These are phyloP conservation scores for Chlorencoelia australis DNA, from an alignment of 2,329 filamentous ascomycete species.

Conservation along the genomic window DNA sequence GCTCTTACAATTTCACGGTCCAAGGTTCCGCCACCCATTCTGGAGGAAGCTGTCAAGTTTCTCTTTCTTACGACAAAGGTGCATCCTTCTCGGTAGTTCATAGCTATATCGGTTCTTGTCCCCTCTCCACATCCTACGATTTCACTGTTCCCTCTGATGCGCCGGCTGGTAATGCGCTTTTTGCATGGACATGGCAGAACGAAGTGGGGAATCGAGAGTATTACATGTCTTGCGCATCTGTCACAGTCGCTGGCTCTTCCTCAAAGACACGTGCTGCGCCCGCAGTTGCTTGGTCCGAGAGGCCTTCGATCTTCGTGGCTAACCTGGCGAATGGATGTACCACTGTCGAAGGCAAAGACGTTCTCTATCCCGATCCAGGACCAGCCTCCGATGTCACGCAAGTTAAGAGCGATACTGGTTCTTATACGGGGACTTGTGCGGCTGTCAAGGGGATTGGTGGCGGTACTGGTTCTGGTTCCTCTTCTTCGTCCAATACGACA, in stretches of 20 bases:
- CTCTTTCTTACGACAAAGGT: constrained; percentile 50
- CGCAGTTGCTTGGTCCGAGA: neutral
- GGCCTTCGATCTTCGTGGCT: neutral
- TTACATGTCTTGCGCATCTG: constrained; percentile 57
- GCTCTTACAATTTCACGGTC: constrained; percentile 39
- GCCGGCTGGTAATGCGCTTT: constrained; percentile 14
- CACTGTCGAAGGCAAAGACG: neutral
- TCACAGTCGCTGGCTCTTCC: constrained; percentile 34
- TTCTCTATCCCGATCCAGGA: neutral
- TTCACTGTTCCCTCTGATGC: constrained; percentile 24
- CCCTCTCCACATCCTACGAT: constrained; percentile 6
- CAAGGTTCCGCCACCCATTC: constrained; percentile 38
- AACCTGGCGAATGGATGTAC: neutral
- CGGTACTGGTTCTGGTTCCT: constrained; percentile 4
- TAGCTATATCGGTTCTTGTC: constrained; percentile 31
- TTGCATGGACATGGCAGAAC: constrained; percentile 47
- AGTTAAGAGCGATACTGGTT: constrained; percentile 6
- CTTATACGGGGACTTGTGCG: constrained; percentile 18
- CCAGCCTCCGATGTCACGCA: constrained; percentile 25
- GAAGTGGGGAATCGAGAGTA: constrained; percentile 51
- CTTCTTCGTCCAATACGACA: neutral
- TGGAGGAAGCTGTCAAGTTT: constrained; percentile 50
- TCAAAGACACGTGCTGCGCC: constrained; percentile 10
- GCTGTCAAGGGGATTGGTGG: constrained; percentile 15
- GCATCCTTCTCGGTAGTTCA: constrained; percentile 49